Percentiles rank a stretch among this genome's conserved stretches.
phyloP scores from a whole-genome alignment of 2,329 filamentous ascomycete species.

The Trematosphaeria pertusa region DNA sequence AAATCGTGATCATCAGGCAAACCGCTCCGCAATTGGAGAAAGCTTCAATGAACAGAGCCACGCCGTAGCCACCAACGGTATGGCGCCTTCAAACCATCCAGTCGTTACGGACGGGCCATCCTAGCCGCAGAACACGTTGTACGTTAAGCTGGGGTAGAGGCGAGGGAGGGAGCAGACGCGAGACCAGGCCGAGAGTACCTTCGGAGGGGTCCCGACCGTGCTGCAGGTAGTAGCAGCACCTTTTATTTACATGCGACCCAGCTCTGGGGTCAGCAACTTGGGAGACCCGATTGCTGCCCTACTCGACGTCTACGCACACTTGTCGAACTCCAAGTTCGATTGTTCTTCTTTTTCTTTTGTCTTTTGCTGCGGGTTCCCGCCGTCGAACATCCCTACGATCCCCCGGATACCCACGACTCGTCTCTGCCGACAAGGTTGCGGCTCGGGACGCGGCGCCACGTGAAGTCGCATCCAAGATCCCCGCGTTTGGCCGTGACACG shows the following conservation, averaged over 20 bases:
- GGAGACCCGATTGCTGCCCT: background rate
- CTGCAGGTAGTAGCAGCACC: background rate
- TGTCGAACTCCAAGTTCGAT: too few relatives aligned
- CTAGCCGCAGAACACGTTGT: too few relatives aligned
- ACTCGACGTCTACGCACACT: too few relatives aligned
- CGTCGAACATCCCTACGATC: too few relatives aligned
- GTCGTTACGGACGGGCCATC: too few relatives aligned
- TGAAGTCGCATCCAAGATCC: background rate
- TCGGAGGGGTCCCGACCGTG: too few relatives aligned
- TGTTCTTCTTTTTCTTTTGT: background rate
- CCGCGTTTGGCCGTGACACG: background rate
- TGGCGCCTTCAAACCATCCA: constrained; percentile 19
- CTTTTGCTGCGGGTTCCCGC: too few relatives aligned
- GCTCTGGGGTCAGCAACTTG: constrained; percentile 6
- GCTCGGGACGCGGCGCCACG: background rate
- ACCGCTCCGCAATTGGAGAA: constrained; percentile 29
- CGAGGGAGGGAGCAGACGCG: too few relatives aligned
- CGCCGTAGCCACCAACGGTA: constrained; percentile 26
- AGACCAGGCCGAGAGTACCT: too few relatives aligned
- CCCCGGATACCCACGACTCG: background rate
- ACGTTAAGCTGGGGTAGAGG: too few relatives aligned
- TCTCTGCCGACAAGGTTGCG: background rate
- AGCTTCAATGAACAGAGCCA: constrained; percentile 4
- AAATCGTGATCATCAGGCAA: constrained; percentile 4
- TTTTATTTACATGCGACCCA: constrained; percentile 26